Evolutionary conservation across 108 stramenopile genomes (phyloP), one percentile per base, ranked within the genome.

Genomic region (Skeletonema costatum): DNA sequence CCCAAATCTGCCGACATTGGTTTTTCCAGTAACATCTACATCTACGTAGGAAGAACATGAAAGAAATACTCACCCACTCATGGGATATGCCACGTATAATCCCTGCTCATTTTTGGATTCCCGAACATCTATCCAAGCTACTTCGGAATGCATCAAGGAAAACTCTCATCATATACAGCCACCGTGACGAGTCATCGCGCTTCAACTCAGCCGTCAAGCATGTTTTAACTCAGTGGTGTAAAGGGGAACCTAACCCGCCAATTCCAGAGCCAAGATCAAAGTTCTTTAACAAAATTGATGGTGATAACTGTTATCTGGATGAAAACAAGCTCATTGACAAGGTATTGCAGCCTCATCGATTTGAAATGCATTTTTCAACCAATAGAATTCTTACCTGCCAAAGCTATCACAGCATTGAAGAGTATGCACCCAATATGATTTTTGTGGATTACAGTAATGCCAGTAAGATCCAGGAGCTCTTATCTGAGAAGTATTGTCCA

Each of bases 171-270:
- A 38, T 84, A 12, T 84, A 84, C 74, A 76, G 42, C n/a, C 83
- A 84, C 42, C 83, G 83, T 4, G 83, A 84, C 38, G 83, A 84
- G 58, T 75, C 83, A 11, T n/a, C 21, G 2, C 61, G 83, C 2
- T 12, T 80, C 14, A 25, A 38, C 30, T 80, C 78, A 5, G 83
- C 83, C 19, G 56, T 66, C 2, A 59, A 66, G 19, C 63, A 84
- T 8, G 77, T 68, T 4, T 11, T 59, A 32, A 70, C 50, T 10
- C 39, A 68, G 14, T 74, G 60, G 72, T 80, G 78, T 32, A 3
- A 25, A 7, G 53, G 33, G 36, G 38, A 33, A 1, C 5, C 39
- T 61, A 59, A 59, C 2, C 60, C 25, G 19, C 60, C 70, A 29
- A 62, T 63, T 1, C 62, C 73, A 10, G 44, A 32, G 4, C 56